phyloP scores from a whole-genome alignment of 1,139 yeast species.

The Yamadazyma siamensis region DNA sequence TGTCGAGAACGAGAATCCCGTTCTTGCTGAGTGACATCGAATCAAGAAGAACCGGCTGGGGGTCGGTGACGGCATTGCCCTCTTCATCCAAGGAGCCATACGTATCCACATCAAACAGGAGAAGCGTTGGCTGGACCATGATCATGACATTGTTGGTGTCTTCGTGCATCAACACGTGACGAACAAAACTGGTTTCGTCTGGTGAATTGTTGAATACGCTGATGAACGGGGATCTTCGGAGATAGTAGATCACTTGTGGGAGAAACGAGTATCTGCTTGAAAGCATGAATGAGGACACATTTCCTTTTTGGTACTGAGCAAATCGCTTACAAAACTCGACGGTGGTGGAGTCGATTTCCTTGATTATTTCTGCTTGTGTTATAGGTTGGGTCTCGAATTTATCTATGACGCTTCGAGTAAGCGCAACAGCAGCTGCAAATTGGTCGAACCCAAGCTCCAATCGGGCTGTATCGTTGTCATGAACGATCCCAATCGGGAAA shows the following conservation, averaged over 20 bases:
- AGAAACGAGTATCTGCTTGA: conserved; percentile 73
- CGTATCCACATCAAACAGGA: conserved; percentile 59
- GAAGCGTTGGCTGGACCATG: conserved; percentile 75
- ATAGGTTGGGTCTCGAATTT: conserved; percentile 47
- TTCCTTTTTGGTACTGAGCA: conserved; percentile 83
- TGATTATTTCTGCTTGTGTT: conserved; percentile 67
- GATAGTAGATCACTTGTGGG: conserved; percentile 73
- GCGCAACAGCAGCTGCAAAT: conserved; percentile 64
- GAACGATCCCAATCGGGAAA: conserved; percentile 37
- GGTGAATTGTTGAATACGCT: conserved; percentile 77
- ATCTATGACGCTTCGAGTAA: conserved; percentile 52
- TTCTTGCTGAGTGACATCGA: conserved; percentile 62
- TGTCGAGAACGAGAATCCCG: conserved; percentile 62
- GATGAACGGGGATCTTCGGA: conserved; percentile 66
- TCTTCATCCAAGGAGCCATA: conserved; percentile 45
- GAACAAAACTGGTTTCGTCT: conserved; percentile 69
- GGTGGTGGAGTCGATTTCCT: conserved; percentile 84
- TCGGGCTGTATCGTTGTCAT: conserved; percentile 41
- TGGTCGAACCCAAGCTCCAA: conserved; percentile 56
- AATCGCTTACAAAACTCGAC: conserved; percentile 83
- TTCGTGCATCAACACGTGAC: conserved; percentile 66
- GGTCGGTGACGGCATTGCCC: conserved; percentile 30
- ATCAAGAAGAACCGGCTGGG: conserved; percentile 65
- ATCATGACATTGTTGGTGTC: conserved; percentile 63
- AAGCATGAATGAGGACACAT: conserved; percentile 70